phyloP scores from a whole-genome alignment of 441 rosid species.

The Flueggea neowawraea region DNA sequence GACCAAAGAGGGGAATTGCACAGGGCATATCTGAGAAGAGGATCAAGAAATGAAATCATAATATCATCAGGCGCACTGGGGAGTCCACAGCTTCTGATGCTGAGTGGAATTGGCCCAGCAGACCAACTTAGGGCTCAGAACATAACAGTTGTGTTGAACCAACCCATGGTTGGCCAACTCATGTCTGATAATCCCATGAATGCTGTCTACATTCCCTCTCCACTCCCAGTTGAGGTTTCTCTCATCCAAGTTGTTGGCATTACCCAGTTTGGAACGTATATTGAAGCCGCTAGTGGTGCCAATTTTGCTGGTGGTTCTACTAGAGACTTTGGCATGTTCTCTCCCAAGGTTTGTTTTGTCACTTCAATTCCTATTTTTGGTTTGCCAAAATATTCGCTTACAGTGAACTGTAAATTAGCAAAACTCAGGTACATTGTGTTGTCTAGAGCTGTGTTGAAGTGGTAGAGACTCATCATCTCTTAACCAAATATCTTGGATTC shows the following conservation, averaged over 20 bases:
- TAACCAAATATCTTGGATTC: too few relatives aligned
- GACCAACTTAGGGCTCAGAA: slow-evolving; percentile 50
- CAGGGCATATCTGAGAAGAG: slow-evolving; percentile 53
- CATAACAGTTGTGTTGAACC: slow-evolving; percentile 56
- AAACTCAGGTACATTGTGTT: too few relatives aligned
- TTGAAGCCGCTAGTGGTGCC: slow-evolving; percentile 76
- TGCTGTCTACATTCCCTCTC: slow-evolving; percentile 74
- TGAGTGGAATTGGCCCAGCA: slow-evolving; percentile 84
- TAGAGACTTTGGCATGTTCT: slow-evolving; percentile 68
- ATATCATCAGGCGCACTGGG: slow-evolving; percentile 77
- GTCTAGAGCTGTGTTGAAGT: too few relatives aligned
- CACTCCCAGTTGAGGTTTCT: slow-evolving; percentile 72
- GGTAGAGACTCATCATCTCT: too few relatives aligned
- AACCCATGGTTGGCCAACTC: slow-evolving; percentile 73
- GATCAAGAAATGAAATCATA: slow-evolving; percentile 51
- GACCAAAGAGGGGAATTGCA: slow-evolving; percentile 49
- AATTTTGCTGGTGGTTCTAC: slow-evolving; percentile 36
- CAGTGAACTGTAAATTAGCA: too few relatives aligned
- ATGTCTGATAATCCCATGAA: slow-evolving; percentile 96
- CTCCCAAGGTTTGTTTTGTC: slow-evolving; percentile 41
- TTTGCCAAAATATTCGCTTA: too few relatives aligned
- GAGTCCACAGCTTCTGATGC: slow-evolving; percentile 83
- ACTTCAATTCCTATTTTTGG: too few relatives aligned
- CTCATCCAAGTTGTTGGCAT: slow-evolving; percentile 86
- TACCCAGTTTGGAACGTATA: slow-evolving; percentile 65